Evolutionary conservation across 345 rosid species (phyloP).

Genomic region (Turritis glabra): DNA sequence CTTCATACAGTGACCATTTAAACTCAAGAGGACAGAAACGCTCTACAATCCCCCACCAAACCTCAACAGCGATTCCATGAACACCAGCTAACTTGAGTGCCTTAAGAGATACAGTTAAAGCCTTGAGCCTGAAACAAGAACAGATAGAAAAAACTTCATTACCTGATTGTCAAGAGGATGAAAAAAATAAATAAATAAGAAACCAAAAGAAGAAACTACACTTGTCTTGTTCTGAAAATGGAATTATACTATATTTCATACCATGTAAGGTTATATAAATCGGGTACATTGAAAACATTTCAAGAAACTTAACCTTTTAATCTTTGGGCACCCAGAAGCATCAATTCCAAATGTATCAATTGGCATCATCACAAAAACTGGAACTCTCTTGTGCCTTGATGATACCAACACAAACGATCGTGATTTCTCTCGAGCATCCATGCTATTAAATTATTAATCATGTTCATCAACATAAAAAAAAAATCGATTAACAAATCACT

Average conservation of each 20-base stretch:
- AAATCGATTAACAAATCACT: neutral
- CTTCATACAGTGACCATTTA: constrained; percentile 65
- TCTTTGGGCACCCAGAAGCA: constrained; percentile 56
- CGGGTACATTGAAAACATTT: constrained; percentile 5
- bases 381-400: constrained; percentile 59
- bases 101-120: constrained; percentile 65
- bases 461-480: constrained; percentile 12
- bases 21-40: constrained; percentile 59
- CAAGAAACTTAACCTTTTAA: constrained; percentile 46
- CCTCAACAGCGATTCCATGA: constrained; percentile 71
- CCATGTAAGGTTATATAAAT: constrained; percentile 23
- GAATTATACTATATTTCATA: constrained; percentile 12
- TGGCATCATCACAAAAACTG: constrained; percentile 64
- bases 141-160: constrained; percentile 21
- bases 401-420: constrained; percentile 51
- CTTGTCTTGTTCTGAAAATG: neutral
- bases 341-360: constrained; percentile 51
- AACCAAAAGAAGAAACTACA: constrained; percentile 6
- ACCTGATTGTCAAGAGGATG: neutral
- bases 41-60: constrained; percentile 77
- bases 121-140: constrained; percentile 61
- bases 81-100: constrained; percentile 78
- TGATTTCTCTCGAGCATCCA: constrained; percentile 66
- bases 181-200: neutral
- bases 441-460: constrained; percentile 49